Conservation (phyloP, 1,139 yeast species). For the Hanseniaspora uvarum region DNA sequence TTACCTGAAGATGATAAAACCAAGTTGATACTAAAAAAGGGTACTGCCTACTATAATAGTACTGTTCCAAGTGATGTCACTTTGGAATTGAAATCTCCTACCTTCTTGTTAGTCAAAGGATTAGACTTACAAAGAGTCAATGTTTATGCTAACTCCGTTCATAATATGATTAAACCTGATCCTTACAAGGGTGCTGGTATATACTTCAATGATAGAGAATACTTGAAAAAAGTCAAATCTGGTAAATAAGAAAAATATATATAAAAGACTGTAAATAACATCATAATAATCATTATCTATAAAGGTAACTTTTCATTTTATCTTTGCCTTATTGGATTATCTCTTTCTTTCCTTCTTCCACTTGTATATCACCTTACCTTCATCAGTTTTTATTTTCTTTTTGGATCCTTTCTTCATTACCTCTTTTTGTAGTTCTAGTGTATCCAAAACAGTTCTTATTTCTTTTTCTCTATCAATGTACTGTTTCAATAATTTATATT, state of each 20-base stretch:
- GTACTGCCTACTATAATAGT: conserved; percentile 61
- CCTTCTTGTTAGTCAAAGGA: conserved; percentile 78
- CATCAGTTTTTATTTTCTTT: conserved; percentile 55
- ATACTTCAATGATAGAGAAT: conserved; percentile 53
- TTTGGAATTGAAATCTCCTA: conserved; percentile 76
- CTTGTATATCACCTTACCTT: conserved; percentile 64
- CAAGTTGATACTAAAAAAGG: conserved; percentile 66
- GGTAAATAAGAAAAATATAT: conserved; percentile 2
- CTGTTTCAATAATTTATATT: conserved; percentile 44
- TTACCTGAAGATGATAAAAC: conserved; percentile 48
- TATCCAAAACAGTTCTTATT: conserved; percentile 55
- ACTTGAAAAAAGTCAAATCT: conserved; percentile 13
- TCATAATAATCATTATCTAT: no score
- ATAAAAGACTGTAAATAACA: conserved; percentile 3
- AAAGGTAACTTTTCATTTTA: no score
- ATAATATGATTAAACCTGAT: conserved; percentile 88
- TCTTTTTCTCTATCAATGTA: conserved; percentile 59
- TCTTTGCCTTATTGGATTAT: conserved; percentile 27
- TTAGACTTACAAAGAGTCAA: conserved; percentile 78
- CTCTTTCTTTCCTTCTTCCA: conserved; percentile 83
- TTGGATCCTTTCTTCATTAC: conserved; percentile 84
- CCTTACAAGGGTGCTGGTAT: conserved; percentile 98
- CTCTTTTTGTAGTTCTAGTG: conserved; percentile 70
- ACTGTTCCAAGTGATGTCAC: conserved; percentile 64
- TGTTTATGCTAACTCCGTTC: conserved; percentile 76